Conservation (phyloP, 805 yeast genomes). For the Candida ulmi region DNA sequence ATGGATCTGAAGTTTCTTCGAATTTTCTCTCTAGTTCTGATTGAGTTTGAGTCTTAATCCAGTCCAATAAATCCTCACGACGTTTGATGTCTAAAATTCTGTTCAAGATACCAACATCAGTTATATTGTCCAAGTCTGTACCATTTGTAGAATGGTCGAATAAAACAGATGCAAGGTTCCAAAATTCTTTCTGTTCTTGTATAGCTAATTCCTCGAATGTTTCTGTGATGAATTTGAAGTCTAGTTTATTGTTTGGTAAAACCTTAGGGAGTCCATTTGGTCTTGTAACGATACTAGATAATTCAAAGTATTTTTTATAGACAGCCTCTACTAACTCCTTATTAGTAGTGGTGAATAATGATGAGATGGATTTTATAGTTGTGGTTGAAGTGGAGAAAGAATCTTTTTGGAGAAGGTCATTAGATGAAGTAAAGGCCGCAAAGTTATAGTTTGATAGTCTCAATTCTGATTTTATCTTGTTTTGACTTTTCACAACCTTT, state of each 20-base stretch:
- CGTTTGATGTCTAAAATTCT: constrained; percentile 30
- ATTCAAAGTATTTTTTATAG: constrained; percentile 20
- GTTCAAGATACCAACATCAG: constrained; percentile 16
- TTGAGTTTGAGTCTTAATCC: constrained; percentile 48
- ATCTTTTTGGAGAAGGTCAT: constrained; percentile 9
- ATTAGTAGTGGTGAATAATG: constrained; percentile 5
- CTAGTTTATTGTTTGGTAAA: constrained; percentile 22
- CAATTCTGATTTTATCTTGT: constrained; percentile 24
- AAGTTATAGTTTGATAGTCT: constrained; percentile 20
- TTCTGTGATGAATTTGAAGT: constrained; percentile 26
- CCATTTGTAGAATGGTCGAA: constrained; percentile 39
- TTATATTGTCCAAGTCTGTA: constrained; percentile 15
- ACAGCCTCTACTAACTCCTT: constrained; percentile 10
- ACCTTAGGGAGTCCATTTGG: constrained; percentile 33
- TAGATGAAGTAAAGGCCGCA: constrained; percentile 18
- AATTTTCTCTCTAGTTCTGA: constrained; percentile 25
- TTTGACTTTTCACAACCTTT: constrained; percentile 22
- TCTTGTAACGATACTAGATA: constrained; percentile 23
- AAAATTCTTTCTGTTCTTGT: constrained; percentile 27
- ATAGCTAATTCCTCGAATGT: constrained; percentile 11
- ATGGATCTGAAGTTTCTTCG: constrained; percentile 33
- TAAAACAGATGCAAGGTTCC: constrained; percentile 59
- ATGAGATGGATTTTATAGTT: background rate
- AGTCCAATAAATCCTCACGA: constrained; percentile 42
- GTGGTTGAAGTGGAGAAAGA: background rate